phyloP scores from a whole-genome alignment of 805 yeast genomes.

The Blastobotrys chiropterorum region DNA sequence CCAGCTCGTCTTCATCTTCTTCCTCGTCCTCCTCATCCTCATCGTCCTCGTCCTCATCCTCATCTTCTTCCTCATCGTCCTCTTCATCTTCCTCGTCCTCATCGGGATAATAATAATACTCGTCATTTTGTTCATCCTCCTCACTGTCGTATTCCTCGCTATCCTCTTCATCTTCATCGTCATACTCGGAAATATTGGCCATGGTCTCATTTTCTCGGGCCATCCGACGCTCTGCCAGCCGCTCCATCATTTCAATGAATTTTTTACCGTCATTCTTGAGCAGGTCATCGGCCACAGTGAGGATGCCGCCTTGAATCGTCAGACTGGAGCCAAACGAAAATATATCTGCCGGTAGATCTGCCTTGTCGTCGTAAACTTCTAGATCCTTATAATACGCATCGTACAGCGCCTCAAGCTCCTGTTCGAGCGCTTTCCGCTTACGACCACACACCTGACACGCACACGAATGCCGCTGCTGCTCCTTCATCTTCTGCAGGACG shows the following conservation, averaged over 20 bases:
- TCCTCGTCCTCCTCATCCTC: slow-evolving; percentile 38
- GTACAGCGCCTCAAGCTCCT: slow-evolving; percentile 68
- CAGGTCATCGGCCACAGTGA: slow-evolving; percentile 72
- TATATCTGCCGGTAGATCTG: slow-evolving; percentile 11
- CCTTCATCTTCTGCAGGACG: slow-evolving; percentile 57
- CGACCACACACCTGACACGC: slow-evolving; percentile 75
- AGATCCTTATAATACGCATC: slow-evolving; percentile 57
- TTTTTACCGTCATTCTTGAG: slow-evolving; percentile 71
- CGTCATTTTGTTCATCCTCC: no score
- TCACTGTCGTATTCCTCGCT: slow-evolving; percentile 28
- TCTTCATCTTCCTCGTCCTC: slow-evolving; percentile 19
- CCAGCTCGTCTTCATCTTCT: slow-evolving; percentile 31
- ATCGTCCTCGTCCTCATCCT: no score
- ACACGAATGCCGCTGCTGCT: slow-evolving; percentile 53
- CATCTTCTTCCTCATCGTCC: slow-evolving; percentile 21
- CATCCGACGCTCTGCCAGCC: slow-evolving; percentile 51
- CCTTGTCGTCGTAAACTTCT: slow-evolving; percentile 20
- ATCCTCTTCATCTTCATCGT: slow-evolving; percentile 28
- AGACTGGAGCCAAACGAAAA: slow-evolving; percentile 28
- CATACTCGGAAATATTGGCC: slow-evolving; percentile 11
- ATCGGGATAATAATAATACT: slow-evolving; percentile 8
- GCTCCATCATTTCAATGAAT: slow-evolving; percentile 75
- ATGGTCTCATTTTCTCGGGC: slow-evolving; percentile 30
- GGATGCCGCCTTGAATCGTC: slow-evolving; percentile 38
- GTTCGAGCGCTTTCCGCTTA: slow-evolving; percentile 62